Conservation (phyloP, 75 land plant genomes). For the Azolla pinnata region DNA sequence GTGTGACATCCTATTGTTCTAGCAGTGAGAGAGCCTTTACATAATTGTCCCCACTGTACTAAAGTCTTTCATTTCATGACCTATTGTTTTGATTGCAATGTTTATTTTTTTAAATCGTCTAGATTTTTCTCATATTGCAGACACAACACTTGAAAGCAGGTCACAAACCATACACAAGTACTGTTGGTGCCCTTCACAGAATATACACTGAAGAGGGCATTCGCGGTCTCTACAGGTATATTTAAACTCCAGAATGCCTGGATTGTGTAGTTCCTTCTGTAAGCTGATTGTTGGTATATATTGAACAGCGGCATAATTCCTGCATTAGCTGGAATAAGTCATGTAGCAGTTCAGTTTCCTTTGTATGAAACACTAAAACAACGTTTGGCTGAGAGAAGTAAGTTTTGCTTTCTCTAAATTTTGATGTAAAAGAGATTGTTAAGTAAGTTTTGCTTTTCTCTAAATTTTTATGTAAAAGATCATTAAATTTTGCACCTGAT, state of each 20-base stretch:
- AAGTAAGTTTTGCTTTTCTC: no score
- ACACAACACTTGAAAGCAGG: slow-evolving; percentile 83
- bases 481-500: no score
- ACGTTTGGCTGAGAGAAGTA: slow-evolving; percentile 67
- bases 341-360: slow-evolving; percentile 98
- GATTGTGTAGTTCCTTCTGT: no score
- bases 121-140: slow-evolving; percentile 25
- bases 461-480: no score
- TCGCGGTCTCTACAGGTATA: slow-evolving; percentile 89
- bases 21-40: no score
- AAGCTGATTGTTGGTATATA: no score
- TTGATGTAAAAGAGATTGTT: no score
- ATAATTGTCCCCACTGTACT: no score
- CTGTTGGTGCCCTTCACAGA: slow-evolving; percentile 68
- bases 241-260: not conserved
- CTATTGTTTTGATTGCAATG: no score
- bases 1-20: no score
- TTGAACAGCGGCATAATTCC: slow-evolving; percentile 88
- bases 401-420: slow-evolving; percentile 9
- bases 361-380: slow-evolving; percentile 79
- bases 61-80: no score
- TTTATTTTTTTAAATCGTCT: no score
- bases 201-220: slow-evolving; percentile 85
- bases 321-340: slow-evolving; percentile 94
- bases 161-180: slow-evolving; percentile 59